These are phyloP conservation scores for Patellifolia procumbens DNA, from an alignment of 179 eudicot species.

Conservation along the genomic window DNA sequence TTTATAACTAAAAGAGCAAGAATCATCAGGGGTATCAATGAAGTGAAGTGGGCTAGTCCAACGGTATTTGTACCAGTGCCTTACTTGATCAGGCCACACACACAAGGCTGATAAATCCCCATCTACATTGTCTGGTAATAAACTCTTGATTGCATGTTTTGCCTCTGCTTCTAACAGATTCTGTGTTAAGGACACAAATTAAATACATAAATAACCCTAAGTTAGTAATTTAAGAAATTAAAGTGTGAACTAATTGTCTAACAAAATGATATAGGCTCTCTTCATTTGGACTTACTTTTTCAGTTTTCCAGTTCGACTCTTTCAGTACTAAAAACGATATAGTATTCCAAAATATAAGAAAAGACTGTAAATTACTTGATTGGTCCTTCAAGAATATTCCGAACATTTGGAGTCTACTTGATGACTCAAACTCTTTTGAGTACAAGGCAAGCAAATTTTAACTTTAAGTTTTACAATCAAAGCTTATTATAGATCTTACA, in stretches of 20 bases:
- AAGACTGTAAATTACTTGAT: too few relatives aligned
- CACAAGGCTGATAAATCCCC: slow-evolving; percentile 82
- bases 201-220: neutral
- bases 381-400: too few relatives aligned
- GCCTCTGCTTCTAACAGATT: slow-evolving; percentile 66
- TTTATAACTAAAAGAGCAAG: slow-evolving; percentile 68
- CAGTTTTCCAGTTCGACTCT: too few relatives aligned
- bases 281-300: too few relatives aligned
- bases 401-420: neutral
- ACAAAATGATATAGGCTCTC: too few relatives aligned
- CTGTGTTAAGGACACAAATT: slow-evolving; percentile 31
- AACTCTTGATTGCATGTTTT: slow-evolving; percentile 61
- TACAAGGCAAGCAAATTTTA: slow-evolving; percentile 8
- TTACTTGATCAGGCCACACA: slow-evolving; percentile 94
- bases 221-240: too few relatives aligned
- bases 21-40: slow-evolving; percentile 88
- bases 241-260: too few relatives aligned
- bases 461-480: neutral
- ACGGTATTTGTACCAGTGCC: slow-evolving; percentile 87
- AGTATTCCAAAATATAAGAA: too few relatives aligned
- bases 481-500: neutral
- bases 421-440: neutral
- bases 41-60: slow-evolving; percentile 98
- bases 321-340: too few relatives aligned
- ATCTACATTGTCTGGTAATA: slow-evolving; percentile 68